phyloP scores from a whole-genome alignment of 2,329 filamentous ascomycete species.

The Hypoxylon sp. region DNA sequence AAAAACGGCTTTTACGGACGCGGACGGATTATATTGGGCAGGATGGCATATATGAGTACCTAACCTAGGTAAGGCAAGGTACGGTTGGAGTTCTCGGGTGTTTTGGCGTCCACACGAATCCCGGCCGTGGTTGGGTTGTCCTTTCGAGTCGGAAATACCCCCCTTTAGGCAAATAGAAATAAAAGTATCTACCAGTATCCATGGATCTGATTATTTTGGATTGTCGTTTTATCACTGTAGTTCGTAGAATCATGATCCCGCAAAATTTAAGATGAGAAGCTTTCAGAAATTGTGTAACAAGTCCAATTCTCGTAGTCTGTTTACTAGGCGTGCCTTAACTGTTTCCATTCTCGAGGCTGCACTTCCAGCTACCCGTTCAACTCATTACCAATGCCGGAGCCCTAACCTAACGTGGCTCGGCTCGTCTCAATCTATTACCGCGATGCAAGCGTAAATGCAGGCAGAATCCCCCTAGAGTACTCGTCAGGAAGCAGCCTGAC shows the following conservation, averaged over 20 bases:
- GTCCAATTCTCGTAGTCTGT: constrained; percentile 2
- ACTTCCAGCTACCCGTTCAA: constrained; percentile 13
- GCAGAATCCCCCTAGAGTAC: not conserved
- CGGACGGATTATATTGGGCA: constrained; percentile 14
- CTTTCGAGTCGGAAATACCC: constrained; percentile 46
- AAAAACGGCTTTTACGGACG: constrained; percentile 18
- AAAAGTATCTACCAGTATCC: not conserved
- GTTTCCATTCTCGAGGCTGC: constrained; percentile 19
- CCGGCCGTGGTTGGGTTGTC: constrained; percentile 3
- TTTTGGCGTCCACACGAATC: constrained; percentile 14
- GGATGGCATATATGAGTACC: constrained; percentile 18
- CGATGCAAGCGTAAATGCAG: constrained; percentile 20
- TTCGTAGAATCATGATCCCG: not conserved
- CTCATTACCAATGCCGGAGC: constrained; percentile 11
- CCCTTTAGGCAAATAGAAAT: constrained; percentile 36
- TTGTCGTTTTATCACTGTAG: no score
- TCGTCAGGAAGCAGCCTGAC: not conserved
- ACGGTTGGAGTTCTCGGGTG: constrained; percentile 31
- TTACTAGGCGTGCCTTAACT: constrained; percentile 13
- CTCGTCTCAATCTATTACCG: constrained; percentile 22
- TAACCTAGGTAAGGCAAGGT: not conserved
- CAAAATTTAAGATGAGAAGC: not conserved
- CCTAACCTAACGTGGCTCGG: constrained; percentile 20
- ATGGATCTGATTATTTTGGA: not conserved
- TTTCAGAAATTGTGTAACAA: not conserved